Evolutionary conservation across 1,284 basidiomycete species (phyloP), one percentile per base, ranked within the genome.

Genomic region (Papiliotrema laurentii): DNA sequence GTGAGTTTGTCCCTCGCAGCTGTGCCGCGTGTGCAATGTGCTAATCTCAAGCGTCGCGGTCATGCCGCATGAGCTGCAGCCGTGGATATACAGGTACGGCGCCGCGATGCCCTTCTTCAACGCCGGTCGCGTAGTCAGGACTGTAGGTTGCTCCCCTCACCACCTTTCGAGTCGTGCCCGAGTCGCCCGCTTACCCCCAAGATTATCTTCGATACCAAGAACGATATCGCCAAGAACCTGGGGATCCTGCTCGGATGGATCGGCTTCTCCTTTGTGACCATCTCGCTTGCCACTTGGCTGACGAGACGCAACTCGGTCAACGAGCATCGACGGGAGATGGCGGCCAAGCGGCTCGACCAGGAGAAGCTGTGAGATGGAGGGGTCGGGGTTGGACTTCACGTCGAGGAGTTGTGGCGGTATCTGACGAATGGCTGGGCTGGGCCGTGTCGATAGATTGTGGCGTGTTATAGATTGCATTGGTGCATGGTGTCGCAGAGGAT

Each of bases 61-160:
- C 0, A 53, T 81, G 44, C 86, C 87, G 0, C 79, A 85, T 47
- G 80, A 83, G 50, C 75, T 86, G 1, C 77, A 86, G n/a, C 85
- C 85, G 0, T 71, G 69, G 45, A 69, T 89, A 51, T 89, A 78
- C 72, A 76, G 77, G 45, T 73, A 73, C 50, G 64, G 65, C 30
- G 58, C 82, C 51, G 85, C 80, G 0, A 77, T 77, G 61, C 86
- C 86, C 0, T 87, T 88, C 70, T 87, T 85, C 72, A 85, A 86
- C 58, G 74, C 84, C 26, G 79, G 80, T 2, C 45, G 60, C 22
- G 78, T 80, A 2, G 79, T 83, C 24, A 76, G 86, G 18, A 77
- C 81, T 16, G 58, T 62, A 34, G 54, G 59, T 56, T 4, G 22
- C 13, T n/a, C n/a, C n/a, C n/a, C n/a, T n/a, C n/a, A n/a, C n/a